Percentiles rank a stretch among this genome's conserved stretches.
Conservation (phyloP, 495 filamentous ascomycete genomes). For the Neurospora sp. region DNA sequence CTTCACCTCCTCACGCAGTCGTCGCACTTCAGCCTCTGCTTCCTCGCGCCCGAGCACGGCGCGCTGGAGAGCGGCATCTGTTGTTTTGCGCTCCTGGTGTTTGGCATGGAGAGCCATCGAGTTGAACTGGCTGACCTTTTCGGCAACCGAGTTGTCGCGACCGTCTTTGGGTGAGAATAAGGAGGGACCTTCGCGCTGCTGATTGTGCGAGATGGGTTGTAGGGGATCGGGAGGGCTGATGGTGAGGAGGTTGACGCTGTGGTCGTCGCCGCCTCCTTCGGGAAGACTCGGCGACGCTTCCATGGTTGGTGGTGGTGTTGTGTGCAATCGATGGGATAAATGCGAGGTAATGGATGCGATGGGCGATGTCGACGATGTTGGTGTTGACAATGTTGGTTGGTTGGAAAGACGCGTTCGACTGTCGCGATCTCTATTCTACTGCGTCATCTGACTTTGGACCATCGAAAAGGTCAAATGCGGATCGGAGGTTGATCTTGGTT, state of each 20-base stretch:
- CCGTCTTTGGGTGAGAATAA: constrained; percentile 22
- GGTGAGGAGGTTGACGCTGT: neutral
- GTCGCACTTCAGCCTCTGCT: constrained; percentile 58
- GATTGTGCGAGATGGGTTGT: constrained; percentile 65
- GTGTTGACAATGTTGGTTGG: neutral
- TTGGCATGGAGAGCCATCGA: constrained; percentile 52
- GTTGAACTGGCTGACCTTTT: constrained; percentile 80
- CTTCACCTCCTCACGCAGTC: constrained; percentile 48
- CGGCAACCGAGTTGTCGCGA: constrained; percentile 65
- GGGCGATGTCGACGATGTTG: neutral
- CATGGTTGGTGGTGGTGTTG: constrained; percentile 7
- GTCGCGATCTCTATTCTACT: neutral
- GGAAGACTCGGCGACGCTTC: constrained; percentile 14
- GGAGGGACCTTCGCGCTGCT: constrained; percentile 38
- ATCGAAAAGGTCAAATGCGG: neutral
- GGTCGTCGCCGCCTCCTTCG: constrained; percentile 6
- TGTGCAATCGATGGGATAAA: constrained; percentile 7
- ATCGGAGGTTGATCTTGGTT: neutral
- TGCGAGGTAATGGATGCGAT: constrained; percentile 9
- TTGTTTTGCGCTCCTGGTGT: constrained; percentile 48
- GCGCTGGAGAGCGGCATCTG: constrained; percentile 64
- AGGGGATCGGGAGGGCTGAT: constrained; percentile 34
- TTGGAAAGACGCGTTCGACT: neutral
- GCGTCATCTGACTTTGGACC: neutral
- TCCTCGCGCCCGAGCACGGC: constrained; percentile 80